These are phyloP conservation scores for Leishmania martiniquensis DNA, from an alignment of 208 protist species.

Conservation along the genomic window DNA sequence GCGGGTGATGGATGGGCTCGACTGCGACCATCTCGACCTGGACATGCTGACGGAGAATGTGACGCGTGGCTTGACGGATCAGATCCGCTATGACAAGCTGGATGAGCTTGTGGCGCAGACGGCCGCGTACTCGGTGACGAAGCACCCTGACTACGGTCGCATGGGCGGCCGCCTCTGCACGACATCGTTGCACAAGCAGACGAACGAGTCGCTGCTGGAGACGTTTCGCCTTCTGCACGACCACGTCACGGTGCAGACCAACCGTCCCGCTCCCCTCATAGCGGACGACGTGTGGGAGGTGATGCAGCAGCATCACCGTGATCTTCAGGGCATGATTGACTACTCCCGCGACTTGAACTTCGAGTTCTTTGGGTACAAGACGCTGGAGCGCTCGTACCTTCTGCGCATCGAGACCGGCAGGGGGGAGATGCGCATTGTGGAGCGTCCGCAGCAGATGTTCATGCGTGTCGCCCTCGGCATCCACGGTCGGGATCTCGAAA, in stretches of 20 bases:
- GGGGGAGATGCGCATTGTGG: slow-evolving; percentile 87
- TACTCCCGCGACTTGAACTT: slow-evolving; percentile 97
- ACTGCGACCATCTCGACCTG: slow-evolving; percentile 66
- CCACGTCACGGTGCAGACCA: slow-evolving; percentile 90
- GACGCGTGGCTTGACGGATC: slow-evolving; percentile 79
- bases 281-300: slow-evolving; percentile 93
- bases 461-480: slow-evolving; percentile 99
- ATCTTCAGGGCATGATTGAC: slow-evolving; percentile 93
- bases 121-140: slow-evolving; percentile 95
- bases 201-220: slow-evolving; percentile 87
- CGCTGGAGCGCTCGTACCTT: slow-evolving; percentile 99
- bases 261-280: slow-evolving; percentile 90
- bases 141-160: slow-evolving; percentile 98
- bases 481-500: slow-evolving; percentile 92
- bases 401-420: slow-evolving; percentile 89
- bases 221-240: slow-evolving; percentile 91
- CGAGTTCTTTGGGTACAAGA: slow-evolving; percentile 99
- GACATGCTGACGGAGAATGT: slow-evolving; percentile 90
- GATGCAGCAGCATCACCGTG: slow-evolving; percentile 78
- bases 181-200: slow-evolving; percentile 98
- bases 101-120: slow-evolving; percentile 97
- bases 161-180: slow-evolving; percentile 98
- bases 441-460: slow-evolving; percentile 99
- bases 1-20: slow-evolving; percentile 48
- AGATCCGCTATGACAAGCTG: slow-evolving; percentile 92